Evolutionary conservation across 371 early-diverging fungal genomes (phyloP), one percentile per base, ranked within the genome.

Genomic region (Mortierella sp.): DNA sequence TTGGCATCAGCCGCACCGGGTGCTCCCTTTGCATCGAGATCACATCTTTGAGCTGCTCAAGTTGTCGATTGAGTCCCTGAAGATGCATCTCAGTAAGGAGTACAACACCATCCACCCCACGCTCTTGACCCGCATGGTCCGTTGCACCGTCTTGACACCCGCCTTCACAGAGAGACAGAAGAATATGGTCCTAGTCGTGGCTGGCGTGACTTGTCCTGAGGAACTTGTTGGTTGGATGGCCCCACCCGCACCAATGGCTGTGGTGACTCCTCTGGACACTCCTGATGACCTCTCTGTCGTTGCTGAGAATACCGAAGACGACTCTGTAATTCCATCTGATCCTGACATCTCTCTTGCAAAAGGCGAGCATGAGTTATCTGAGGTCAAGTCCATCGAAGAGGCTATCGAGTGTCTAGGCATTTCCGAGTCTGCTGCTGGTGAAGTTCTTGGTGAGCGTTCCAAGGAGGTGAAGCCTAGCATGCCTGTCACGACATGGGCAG

Each of bases 111-210:
- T 94, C 54, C 93, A 93, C 29, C 84, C 91, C 0, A 92, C 92
- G 3, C 82, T 95, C 35, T 72, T 94, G 56, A 90, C 88, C 41
- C 87, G 96, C 1, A 77, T 95, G 76, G 89, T 92, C 8, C 91
- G 94, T 4, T 89, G 93, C 16, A 93, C 93, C 7, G 89, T 96
- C 70, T 88, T 94, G 82, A 94, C 93, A 3, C 94, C 95, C 5
- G 92, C 93, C 0, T 96, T 96, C 74, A 96, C 95, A 0, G 95
- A 95, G 72, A 89, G 92, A 58, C 96, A 96, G 78, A 96, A 95
- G 80, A 76, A 88, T 35, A 93, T 93, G 72, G 86, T 96, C 18
- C 85, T 95, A 10, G 90, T 92, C 38, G 88, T 90, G 18, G 84
- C 92, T 4, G 90, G 89, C 43, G 74, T 75, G 73, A 18, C 72